A percentile compares a stretch with the other conserved stretches of the same genome.
These are phyloP conservation scores for Neurospora sp. DNA, from an alignment of 495 filamentous ascomycete genomes.

Conservation along the genomic window DNA sequence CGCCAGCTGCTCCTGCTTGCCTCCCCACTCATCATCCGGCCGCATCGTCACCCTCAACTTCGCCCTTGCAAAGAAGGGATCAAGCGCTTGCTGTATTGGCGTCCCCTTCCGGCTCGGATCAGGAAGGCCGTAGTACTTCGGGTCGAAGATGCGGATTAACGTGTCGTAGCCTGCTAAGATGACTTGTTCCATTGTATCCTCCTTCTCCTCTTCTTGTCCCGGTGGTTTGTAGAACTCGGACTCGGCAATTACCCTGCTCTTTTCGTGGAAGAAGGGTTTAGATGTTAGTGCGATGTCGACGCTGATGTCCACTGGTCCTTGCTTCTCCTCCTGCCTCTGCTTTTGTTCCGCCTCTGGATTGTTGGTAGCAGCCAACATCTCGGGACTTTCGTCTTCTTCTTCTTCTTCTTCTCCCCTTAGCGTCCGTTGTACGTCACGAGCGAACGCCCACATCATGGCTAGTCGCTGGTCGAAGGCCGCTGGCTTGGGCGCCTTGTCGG, in stretches of 20 bases:
- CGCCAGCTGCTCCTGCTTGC: constrained; percentile 43
- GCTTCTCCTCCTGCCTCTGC: neutral
- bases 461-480: constrained; percentile 74
- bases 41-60: constrained; percentile 64
- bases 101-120: neutral
- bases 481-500: constrained; percentile 81
- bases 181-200: constrained; percentile 45
- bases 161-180: constrained; percentile 88
- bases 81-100: constrained; percentile 42
- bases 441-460: constrained; percentile 79
- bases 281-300: constrained; percentile 79
- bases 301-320: constrained; percentile 15
- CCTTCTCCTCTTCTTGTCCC: neutral
- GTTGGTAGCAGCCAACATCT: neutral
- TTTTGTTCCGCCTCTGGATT: constrained; percentile 4
- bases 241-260: constrained; percentile 56
- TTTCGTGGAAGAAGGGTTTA: constrained; percentile 77
- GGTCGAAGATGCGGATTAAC: constrained; percentile 67
- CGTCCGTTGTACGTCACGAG: constrained; percentile 43
- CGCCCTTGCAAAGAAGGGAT: constrained; percentile 59
- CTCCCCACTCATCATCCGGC: constrained; percentile 57
- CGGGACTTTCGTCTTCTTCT: neutral
- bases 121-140: constrained; percentile 67
- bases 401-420: neutral
- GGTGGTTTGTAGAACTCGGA: constrained; percentile 38